Evolutionary conservation across 257 asterid genomes (phyloP).

Genomic region (Nicotiana attenuata): DNA sequence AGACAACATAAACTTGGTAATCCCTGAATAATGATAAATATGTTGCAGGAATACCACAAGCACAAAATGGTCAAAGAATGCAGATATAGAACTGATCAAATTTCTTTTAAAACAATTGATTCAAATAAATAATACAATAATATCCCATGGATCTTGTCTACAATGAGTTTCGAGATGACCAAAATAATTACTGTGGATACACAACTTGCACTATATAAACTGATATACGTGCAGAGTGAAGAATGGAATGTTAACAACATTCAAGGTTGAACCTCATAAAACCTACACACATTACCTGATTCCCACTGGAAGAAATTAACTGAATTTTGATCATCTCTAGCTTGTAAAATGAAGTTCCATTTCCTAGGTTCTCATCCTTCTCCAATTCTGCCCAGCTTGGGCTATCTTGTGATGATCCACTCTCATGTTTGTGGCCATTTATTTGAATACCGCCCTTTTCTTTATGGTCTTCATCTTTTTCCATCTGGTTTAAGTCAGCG

Average conservation of each 20-base stretch:
- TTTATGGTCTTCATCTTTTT: slow-evolving; percentile 30
- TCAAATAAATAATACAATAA: neutral
- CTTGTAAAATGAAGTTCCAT: slow-evolving; percentile 89
- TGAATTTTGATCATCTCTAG: slow-evolving; percentile 82
- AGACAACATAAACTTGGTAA: neutral
- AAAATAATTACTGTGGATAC: neutral
- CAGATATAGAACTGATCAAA: neutral
- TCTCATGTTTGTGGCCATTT: slow-evolving; percentile 60
- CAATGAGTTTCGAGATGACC: neutral
- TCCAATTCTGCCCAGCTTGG: slow-evolving; percentile 62
- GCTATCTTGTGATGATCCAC: slow-evolving; percentile 43
- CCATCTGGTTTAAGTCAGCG: slow-evolving; percentile 24
- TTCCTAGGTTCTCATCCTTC: slow-evolving; percentile 61
- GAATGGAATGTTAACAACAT: slow-evolving; percentile 3
- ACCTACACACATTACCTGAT: slow-evolving; percentile 42
- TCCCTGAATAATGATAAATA: neutral
- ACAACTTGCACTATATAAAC: neutral
- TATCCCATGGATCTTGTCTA: neutral
- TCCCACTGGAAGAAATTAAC: slow-evolving; percentile 67
- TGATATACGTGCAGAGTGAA: neutral
- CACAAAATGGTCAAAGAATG: slow-evolving; percentile 13
- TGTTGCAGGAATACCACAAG: neutral
- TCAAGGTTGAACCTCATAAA: neutral
- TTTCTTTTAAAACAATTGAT: neutral
- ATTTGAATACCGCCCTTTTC: slow-evolving; percentile 43